These are phyloP conservation scores for Smittium mucronatum DNA, from an alignment of 371 early-diverging fungal species.

Conservation along the genomic window DNA sequence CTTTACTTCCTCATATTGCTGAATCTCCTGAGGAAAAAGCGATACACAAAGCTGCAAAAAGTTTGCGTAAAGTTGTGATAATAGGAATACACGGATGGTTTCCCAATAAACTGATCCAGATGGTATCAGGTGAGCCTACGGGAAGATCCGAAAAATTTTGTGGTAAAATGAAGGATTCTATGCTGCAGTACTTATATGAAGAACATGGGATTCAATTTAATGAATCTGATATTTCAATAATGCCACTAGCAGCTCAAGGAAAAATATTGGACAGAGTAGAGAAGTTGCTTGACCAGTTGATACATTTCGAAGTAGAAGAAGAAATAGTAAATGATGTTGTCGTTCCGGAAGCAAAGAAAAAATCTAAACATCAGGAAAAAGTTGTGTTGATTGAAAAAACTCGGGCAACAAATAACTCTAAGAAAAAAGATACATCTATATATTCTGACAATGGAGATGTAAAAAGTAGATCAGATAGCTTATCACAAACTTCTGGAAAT, in stretches of 20 bases:
- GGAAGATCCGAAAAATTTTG: constrained; percentile 82
- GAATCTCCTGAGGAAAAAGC: not conserved
- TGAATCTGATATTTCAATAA: constrained; percentile 42
- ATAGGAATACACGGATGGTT: constrained; percentile 86
- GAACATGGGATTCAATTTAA: constrained; percentile 40
- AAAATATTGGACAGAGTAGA: constrained; percentile 72
- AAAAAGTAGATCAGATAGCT: not conserved
- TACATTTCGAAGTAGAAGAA: constrained; percentile 18
- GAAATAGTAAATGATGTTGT: not conserved
- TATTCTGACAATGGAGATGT: not conserved
- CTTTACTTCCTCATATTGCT: not conserved
- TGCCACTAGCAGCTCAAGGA: constrained; percentile 83
- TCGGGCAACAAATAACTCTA: not conserved
- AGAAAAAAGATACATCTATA: not conserved
- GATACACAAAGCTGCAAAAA: constrained; percentile 1
- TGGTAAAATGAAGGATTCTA: constrained; percentile 59
- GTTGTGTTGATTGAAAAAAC: not conserved
- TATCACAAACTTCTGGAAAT: not conserved
- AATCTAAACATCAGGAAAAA: not conserved
- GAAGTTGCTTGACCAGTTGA: constrained; percentile 46
- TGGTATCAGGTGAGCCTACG: constrained; percentile 79
- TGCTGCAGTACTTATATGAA: constrained; percentile 40
- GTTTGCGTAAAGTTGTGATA: constrained; percentile 38
- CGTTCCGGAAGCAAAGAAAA: not conserved
- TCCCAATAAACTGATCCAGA: constrained; percentile 49